These are phyloP conservation scores for Dendrobium catenatum DNA, from an alignment of 106 monocot genomes.

Conservation along the genomic window DNA sequence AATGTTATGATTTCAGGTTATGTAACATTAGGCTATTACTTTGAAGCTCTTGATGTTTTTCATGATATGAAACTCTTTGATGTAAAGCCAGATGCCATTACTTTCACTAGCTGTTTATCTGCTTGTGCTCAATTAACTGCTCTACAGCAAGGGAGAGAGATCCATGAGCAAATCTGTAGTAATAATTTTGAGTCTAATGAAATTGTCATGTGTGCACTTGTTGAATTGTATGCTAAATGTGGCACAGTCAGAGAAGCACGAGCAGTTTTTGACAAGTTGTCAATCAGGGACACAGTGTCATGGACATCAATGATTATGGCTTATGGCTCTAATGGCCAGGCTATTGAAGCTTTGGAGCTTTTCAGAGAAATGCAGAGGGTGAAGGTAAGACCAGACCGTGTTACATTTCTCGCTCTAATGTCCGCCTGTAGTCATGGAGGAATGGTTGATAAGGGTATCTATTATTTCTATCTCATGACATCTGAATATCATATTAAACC, in stretches of 20 bases:
- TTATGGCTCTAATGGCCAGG: slow-evolving; percentile 59
- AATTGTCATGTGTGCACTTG: slow-evolving; percentile 56
- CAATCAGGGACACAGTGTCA: slow-evolving; percentile 41
- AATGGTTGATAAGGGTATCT: slow-evolving; percentile 55
- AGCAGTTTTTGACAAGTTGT: slow-evolving; percentile 41
- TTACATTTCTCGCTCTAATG: slow-evolving; percentile 59
- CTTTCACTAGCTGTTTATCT: slow-evolving; percentile 47
- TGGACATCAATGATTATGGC: slow-evolving; percentile 82
- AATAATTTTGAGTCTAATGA: slow-evolving; percentile 36
- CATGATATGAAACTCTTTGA: slow-evolving; percentile 30
- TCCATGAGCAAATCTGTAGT: slow-evolving; percentile 34
- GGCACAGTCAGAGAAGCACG: slow-evolving; percentile 53
- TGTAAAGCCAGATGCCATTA: slow-evolving; percentile 41
- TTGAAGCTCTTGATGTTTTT: slow-evolving; percentile 36
- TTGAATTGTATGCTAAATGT: slow-evolving; percentile 87
- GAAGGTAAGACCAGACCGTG: slow-evolving; percentile 35
- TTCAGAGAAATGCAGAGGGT: slow-evolving; percentile 41
- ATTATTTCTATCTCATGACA: slow-evolving; percentile 47
- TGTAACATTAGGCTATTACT: slow-evolving; percentile 30
- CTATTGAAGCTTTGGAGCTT: slow-evolving; percentile 43
- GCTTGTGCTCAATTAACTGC: slow-evolving; percentile 65
- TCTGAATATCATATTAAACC: slow-evolving; percentile 42
- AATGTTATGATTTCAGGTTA: slow-evolving; percentile 78
- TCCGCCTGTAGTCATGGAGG: slow-evolving; percentile 72
- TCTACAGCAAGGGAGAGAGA: slow-evolving; percentile 57